Evolutionary conservation across 768 basidiomycete species (phyloP).

Genomic region (Kwoniella europaea): DNA sequence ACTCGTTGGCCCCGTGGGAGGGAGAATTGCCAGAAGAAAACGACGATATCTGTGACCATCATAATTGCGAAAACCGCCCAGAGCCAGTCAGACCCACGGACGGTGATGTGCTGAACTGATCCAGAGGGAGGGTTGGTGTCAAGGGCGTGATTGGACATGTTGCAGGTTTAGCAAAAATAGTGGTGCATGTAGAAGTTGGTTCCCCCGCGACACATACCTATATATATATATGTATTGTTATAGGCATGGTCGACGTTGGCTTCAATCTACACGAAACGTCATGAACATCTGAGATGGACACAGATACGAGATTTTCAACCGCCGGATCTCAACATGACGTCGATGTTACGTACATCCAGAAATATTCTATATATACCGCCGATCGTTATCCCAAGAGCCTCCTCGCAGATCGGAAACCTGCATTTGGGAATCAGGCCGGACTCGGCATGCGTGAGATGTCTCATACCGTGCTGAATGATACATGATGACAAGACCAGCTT

Average conservation of each 20-base stretch:
- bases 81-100: slow-evolving; percentile 63
- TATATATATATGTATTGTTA: background rate
- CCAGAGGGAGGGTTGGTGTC: slow-evolving; percentile 44
- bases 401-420: background rate
- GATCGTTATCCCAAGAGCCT: background rate
- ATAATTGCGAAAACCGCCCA: slow-evolving; percentile 67
- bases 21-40: slow-evolving; percentile 60
- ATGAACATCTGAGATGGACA: too few species aligned
- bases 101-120: slow-evolving; percentile 58
- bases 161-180: background rate
- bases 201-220: background rate
- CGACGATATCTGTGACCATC: slow-evolving; percentile 60
- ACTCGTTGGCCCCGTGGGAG: slow-evolving; percentile 61
- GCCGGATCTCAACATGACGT: background rate
- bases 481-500: background rate
- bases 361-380: background rate
- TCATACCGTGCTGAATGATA: background rate
- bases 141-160: slow-evolving; percentile 52
- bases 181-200: too few species aligned
- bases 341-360: background rate
- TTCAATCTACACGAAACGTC: background rate
- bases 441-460: background rate
- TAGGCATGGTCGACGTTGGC: background rate
- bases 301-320: too few species aligned
- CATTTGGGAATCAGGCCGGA: background rate